A percentile compares a stretch with the other conserved stretches of the same genome.
These are phyloP conservation scores for Linaria vulgaris DNA, from an alignment of 257 asterid species.

Conservation along the genomic window DNA sequence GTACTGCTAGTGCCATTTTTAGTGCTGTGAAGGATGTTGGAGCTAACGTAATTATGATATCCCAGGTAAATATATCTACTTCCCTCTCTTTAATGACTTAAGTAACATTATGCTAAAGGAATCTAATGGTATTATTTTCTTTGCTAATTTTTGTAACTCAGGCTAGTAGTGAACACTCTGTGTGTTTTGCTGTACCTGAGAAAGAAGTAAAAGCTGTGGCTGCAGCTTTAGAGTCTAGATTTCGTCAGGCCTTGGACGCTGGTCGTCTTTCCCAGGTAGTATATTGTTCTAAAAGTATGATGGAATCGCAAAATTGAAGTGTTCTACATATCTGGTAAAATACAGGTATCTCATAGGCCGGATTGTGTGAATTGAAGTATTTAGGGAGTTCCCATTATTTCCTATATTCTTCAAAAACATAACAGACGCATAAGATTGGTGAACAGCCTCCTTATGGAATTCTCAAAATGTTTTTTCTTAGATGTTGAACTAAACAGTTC, in stretches of 20 bases:
- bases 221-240: slow-evolving; percentile 77
- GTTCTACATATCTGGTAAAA: slow-evolving; percentile 9
- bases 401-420: too few species aligned
- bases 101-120: slow-evolving; percentile 6
- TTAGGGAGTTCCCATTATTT: too few species aligned
- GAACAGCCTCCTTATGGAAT: too few species aligned
- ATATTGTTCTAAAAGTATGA: slow-evolving; percentile 4
- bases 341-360: too few species aligned
- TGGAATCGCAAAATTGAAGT: neutral
- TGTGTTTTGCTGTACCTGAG: slow-evolving; percentile 99
- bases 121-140: slow-evolving; percentile 14
- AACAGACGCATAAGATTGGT: too few species aligned
- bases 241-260: slow-evolving; percentile 85
- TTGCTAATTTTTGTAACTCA: slow-evolving; percentile 20
- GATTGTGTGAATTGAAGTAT: too few species aligned
- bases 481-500: too few species aligned
- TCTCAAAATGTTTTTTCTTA: too few species aligned
- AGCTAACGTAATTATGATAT: slow-evolving; percentile 94
- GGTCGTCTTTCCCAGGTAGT: slow-evolving; percentile 98
- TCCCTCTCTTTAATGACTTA: slow-evolving; percentile 8
- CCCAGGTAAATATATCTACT: slow-evolving; percentile 58
- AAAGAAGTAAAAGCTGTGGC: slow-evolving; percentile 91
- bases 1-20: slow-evolving; percentile 90
- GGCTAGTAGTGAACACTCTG: slow-evolving; percentile 99
- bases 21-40: slow-evolving; percentile 92